Percentiles rank a stretch among this genome's conserved stretches.
phyloP scores from a whole-genome alignment of 257 asterid genomes.

The Capsicum baccatum region DNA sequence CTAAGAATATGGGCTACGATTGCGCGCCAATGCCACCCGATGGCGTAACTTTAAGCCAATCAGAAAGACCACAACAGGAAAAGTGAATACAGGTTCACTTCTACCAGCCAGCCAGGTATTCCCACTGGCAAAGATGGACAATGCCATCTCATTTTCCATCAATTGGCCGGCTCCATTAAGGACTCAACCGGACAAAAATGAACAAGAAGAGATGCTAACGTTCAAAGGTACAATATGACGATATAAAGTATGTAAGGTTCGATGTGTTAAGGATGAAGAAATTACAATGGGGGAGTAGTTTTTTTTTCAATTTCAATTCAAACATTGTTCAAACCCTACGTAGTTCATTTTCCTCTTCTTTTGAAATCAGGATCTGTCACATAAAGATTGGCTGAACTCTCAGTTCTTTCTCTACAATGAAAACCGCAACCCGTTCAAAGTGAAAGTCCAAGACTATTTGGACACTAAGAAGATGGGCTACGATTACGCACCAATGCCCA shows the following conservation, averaged over 20 bases:
- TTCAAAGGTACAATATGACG: constrained; percentile 38
- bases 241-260: constrained; percentile 44
- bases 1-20: constrained; percentile 46
- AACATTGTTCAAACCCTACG: too few relatives aligned
- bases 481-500: too few relatives aligned
- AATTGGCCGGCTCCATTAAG: constrained; percentile 33
- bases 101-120: constrained; percentile 33
- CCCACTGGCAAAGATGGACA: constrained; percentile 44
- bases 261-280: background rate
- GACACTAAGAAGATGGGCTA: too few relatives aligned
- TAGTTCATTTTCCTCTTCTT: too few relatives aligned
- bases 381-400: too few relatives aligned
- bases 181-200: constrained; percentile 36
- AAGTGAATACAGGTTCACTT: constrained; percentile 26
- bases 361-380: too few relatives aligned
- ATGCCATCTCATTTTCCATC: constrained; percentile 37
- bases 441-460: too few relatives aligned
- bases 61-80: constrained; percentile 28
- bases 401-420: too few relatives aligned
- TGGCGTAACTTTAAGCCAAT: constrained; percentile 54
- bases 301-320: too few relatives aligned
- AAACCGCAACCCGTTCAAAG: too few relatives aligned
- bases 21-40: constrained; percentile 42
- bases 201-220: constrained; percentile 44
- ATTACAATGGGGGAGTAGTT: too few relatives aligned